Base-by-base conservation (phyloP, 2,329 filamentous ascomycete genomes). In the Daldinia eschscholtzii region DNA sequence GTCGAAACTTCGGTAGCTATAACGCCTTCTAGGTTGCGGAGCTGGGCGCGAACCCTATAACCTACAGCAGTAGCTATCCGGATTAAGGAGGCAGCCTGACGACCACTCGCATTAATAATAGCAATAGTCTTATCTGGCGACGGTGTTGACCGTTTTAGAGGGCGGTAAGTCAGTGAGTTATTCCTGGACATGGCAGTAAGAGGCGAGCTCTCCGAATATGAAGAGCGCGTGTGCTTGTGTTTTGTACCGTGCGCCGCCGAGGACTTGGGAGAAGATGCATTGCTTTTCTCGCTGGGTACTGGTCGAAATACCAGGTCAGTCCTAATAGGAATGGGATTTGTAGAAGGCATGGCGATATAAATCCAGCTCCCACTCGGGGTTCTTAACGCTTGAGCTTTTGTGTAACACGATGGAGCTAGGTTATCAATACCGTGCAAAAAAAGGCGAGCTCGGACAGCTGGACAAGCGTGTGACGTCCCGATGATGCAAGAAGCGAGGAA, bases 31-130 rank as follows among this genome's bases (percentile, higher is more conserved):
- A 92, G 88, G 76, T 93, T 95, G 77, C 94, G 89, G 80, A 98
- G 87, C 83, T 98, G 96, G 33, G 94, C 96, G 77, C 93, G 92
- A 64, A 99, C 95, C 79, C 91, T 89, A 85, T 96, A 98, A 73
- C 96, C 96, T 63, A 98, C 91, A 67, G 96, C 96, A 50, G 93
- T 93, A 65, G 95, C 95, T 78, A 97, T 94, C 74, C 96, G 92
- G 75, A 98, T 96, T 77, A 99, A 90, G 67, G 94, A 98, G 65
- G 95, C 95, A 72, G 95, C 94, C 85, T 99, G 96, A 76, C 96
- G 92, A 77, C 96, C 96, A 79, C 93, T 95, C 79, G 93, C 93
- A 83, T 98, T 98, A 83, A 98, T 94, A 78, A 97, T 91, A 78
- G 94, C 95, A 77, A 97, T 93, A 62, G 92, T 96, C 83, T 94